Evolutionary conservation across 2,329 filamentous ascomycete genomes (phyloP), one percentile per base, ranked within the genome.

Genomic region (Stachybotrys chartarum): DNA sequence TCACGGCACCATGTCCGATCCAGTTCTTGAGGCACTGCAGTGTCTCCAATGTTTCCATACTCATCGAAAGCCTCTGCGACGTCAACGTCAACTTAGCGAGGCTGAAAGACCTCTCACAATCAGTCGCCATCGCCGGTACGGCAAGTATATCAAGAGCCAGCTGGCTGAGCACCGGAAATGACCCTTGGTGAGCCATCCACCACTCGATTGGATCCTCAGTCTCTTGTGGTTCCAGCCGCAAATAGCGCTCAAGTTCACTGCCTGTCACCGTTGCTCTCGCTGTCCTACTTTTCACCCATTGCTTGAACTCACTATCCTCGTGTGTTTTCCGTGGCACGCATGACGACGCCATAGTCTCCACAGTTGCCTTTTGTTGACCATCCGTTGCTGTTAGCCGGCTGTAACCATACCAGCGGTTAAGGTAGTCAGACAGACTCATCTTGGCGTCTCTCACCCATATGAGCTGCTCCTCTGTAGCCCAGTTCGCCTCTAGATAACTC

Each of bases 381-480:
- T 50, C 10, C 11, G 6, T 7, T 32, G 7, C 10, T 30, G 18
- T 10, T 6, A 50, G n/a, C n/a, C n/a, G n/a, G n/a, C n/a, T n/a
- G n/a, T n/a, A n/a, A n/a, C n/a, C n/a, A n/a, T 54, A 56, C 54
- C 46, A 56, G 32, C 46, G 30, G 18, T 53, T 7, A 52, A 58
- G 53, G n/a, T 56, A 58, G 30, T 17, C n/a, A 45, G 53, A 53
- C 2, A 58, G 52, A 16, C 52, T 50, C 17, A 45, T 46, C 47
- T 58, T 58, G 51, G 46, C 18, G 55, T 56, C 57, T 1, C 11
- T 31, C 55, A 58, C 39, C 57, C 39, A 57, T 39, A 44, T 16
- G 16, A 57, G 47, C 47, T 58, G 50, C 24, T 57, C 57, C 50
- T 12, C 47, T 14, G 51, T 53, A 47, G 35, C 53, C 55, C 31